These are phyloP conservation scores for Cydonia oblonga DNA, from an alignment of 331 rosid species.

Conservation along the genomic window DNA sequence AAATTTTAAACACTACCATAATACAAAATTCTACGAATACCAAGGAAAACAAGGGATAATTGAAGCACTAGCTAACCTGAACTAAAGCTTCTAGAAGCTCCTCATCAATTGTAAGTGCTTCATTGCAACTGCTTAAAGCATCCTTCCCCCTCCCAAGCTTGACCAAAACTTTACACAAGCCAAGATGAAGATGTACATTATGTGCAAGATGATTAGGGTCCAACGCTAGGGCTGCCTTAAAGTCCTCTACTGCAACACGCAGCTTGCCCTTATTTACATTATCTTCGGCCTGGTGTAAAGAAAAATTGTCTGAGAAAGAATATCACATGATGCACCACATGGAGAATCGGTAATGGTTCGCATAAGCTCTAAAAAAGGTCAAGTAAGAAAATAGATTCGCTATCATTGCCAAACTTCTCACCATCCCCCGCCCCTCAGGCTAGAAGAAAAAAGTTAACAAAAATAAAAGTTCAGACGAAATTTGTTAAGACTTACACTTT, in stretches of 20 bases:
- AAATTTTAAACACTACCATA: neutral
- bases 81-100: conserved; percentile 82
- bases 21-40: neutral
- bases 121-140: conserved; percentile 74
- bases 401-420: neutral
- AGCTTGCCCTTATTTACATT: conserved; percentile 20
- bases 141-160: conserved; percentile 96
- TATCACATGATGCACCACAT: neutral
- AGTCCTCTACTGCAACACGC: conserved; percentile 79
- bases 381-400: neutral
- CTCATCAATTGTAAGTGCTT: conserved; percentile 64
- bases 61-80: conserved; percentile 46
- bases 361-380: neutral
- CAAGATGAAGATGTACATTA: conserved; percentile 89
- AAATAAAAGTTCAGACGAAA: neutral
- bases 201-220: conserved; percentile 82
- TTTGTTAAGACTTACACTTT: conserved; percentile 47
- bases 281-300: conserved; percentile 73
- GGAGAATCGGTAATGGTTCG: neutral
- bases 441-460: conserved; percentile 1
- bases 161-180: conserved; percentile 77
- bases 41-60: neutral
- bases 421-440: neutral
- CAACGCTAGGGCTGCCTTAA: conserved; percentile 60
- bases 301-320: conserved; percentile 9